Conservation (phyloP, 495 filamentous ascomycete species). For the Emericellopsis terricola region DNA sequence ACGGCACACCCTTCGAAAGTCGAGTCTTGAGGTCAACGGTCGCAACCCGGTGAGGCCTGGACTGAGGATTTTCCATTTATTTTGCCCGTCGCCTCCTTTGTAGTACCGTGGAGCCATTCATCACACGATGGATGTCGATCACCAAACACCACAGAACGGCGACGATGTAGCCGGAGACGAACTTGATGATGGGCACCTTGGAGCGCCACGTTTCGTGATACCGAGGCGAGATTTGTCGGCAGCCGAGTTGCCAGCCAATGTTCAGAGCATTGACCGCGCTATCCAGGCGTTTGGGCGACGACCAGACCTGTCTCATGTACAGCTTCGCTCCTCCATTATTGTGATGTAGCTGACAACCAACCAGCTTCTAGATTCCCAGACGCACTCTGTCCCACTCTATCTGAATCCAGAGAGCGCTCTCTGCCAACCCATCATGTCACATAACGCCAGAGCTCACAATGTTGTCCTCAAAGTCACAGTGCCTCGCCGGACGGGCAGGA, state of each 20-base stretch:
- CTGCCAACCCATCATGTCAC: conserved; percentile 54
- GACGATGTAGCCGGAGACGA: too few species aligned
- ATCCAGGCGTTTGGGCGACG: conserved; percentile 62
- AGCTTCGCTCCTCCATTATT: neutral
- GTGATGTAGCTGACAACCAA: too few species aligned
- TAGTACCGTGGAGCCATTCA: too few species aligned
- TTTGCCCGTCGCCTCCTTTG: too few species aligned
- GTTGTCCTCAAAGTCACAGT: conserved; percentile 73
- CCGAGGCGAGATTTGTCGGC: conserved; percentile 48
- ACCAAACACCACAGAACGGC: too few species aligned
- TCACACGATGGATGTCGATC: too few species aligned
- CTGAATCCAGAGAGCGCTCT: conserved; percentile 64
- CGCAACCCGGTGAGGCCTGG: too few species aligned
- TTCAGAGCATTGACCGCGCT: conserved; percentile 67
- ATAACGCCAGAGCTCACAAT: conserved; percentile 52
- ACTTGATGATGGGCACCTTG: conserved; percentile 1
- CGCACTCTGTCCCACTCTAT: conserved; percentile 37
- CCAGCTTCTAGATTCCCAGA: conserved; percentile 19
- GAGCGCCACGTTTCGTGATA: conserved; percentile 28
- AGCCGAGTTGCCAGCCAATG: conserved; percentile 75
- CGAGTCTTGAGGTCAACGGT: too few species aligned
- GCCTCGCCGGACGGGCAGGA: conserved; percentile 71
- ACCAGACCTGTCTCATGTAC: conserved; percentile 2
- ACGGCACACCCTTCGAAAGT: too few species aligned
- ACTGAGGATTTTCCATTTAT: too few species aligned